Evolutionary conservation across 345 rosid genomes (phyloP).

Genomic region (Theobroma cacao): DNA sequence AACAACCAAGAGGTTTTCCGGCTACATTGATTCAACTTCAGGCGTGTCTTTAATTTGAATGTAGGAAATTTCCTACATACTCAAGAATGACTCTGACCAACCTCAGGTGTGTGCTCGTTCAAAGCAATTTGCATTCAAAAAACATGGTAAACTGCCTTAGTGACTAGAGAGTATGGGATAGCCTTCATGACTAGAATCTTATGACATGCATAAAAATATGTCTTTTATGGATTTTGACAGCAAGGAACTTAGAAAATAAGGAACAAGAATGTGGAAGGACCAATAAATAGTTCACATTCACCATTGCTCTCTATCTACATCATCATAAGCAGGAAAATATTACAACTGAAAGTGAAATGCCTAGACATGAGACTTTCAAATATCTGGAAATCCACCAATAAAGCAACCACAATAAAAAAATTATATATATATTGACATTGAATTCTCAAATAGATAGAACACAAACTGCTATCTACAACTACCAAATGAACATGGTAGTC

Average conservation of each 20-base stretch:
- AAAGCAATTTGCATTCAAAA: too few species aligned
- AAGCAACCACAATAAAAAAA: neutral
- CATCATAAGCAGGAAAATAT: slow-evolving; percentile 20
- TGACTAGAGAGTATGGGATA: neutral
- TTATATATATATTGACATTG: slow-evolving; percentile 22
- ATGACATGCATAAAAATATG: neutral
- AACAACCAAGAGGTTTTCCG: neutral
- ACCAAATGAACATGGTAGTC: neutral
- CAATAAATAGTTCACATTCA: slow-evolving; percentile 13
- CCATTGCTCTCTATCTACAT: slow-evolving; percentile 35
- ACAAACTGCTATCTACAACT: slow-evolving; percentile 32
- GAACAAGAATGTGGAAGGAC: neutral
- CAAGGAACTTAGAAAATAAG: neutral
- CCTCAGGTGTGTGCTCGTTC: too few species aligned
- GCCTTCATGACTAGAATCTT: neutral
- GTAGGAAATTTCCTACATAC: neutral
- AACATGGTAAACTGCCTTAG: neutral
- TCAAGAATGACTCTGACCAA: neutral
- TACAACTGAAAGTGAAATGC: slow-evolving; percentile 20
- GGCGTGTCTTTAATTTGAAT: neutral
- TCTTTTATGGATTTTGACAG: neutral
- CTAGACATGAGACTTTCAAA: slow-evolving; percentile 9
- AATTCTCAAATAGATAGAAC: slow-evolving; percentile 10
- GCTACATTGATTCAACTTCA: neutral
- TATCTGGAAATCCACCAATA: neutral